Base-by-base conservation (phyloP, 2,329 filamentous ascomycete genomes). In the Thielaviopsis euricoi region DNA sequence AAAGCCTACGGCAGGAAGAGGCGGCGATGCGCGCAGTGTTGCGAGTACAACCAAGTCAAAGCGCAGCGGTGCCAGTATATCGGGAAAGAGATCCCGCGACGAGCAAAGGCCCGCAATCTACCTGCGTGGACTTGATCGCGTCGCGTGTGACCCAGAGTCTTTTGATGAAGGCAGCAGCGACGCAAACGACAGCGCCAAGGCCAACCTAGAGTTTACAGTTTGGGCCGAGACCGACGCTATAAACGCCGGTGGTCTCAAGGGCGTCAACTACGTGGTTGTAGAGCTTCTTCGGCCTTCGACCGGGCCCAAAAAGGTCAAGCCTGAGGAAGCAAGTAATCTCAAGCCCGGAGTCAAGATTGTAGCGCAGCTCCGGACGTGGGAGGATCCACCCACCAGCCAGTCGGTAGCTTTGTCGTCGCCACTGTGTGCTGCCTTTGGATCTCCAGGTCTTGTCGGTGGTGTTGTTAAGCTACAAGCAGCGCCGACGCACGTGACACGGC, bases 381-480 rank as follows among this genome's bases (percentile, higher is more conserved):
- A 90, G 59, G 88, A 95, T 65, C 85, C 89, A 1, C 89, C 93
- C 0, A 88, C 91, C 66, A 83, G 82, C 56, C 83, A 86, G 62
- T 86, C 91, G 61, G 80, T 82, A 53, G 88, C 88, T 1, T 74
- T 98, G 23, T 97, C 93, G 1, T 79, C 83, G 0, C 71, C 83
- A 3, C 73, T 98, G 6, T 95, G 87, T 68, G 79, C 80, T 29
- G 79, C 86, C 0, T 75, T 98, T 22, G 84, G 83, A 2, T 82
- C 80, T 56, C 74, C 80, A 46, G 83, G 82, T 1, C 78, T 95
- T 55, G 86, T 95, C 10, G 93, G 93, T 13, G 88, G 89, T 0
- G 81, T 97, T 49, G 79, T 95, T 58, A 89, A 91, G 61, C 77
- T 98, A 29, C 89, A 97, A 67, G 83, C 87, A 10, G 90, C 91